phyloP scores from a whole-genome alignment of 2,329 filamentous ascomycete genomes.

The Alternaria panax region DNA sequence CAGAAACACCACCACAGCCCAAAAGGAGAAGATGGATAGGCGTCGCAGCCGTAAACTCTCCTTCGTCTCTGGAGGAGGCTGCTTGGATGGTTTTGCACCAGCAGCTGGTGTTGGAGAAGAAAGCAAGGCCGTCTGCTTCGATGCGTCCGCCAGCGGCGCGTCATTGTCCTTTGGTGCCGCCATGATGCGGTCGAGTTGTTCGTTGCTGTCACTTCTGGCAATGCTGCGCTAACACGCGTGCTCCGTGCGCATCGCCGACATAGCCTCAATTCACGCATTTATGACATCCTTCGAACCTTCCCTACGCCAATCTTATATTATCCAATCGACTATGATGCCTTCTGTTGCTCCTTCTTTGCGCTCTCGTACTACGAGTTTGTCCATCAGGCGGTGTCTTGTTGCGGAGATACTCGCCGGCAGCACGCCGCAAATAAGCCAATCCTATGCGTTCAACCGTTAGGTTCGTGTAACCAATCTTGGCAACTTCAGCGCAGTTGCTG shows the following conservation, averaged over 20 bases:
- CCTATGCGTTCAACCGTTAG: background rate
- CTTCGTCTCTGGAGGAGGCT: slow-evolving; percentile 78
- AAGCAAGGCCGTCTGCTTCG: slow-evolving; percentile 8
- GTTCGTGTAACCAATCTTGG: background rate
- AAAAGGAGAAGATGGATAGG: slow-evolving; percentile 85
- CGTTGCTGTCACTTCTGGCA: slow-evolving; percentile 22
- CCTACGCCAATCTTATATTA: no score
- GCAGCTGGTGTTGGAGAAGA: slow-evolving; percentile 1
- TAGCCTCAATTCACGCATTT: background rate
- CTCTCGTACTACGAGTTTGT: no score
- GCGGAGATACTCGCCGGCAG: no score
- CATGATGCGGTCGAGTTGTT: slow-evolving; percentile 38
- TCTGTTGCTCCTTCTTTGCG: no score
- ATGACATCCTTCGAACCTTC: no score
- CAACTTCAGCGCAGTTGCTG: background rate
- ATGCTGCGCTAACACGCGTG: slow-evolving; percentile 13
- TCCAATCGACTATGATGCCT: no score
- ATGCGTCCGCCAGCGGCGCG: slow-evolving; percentile 27
- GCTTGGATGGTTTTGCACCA: slow-evolving; percentile 16
- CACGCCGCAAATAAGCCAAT: no score
- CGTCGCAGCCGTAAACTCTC: slow-evolving; percentile 74
- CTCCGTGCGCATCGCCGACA: slow-evolving; percentile 15
- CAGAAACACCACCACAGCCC: slow-evolving; percentile 81
- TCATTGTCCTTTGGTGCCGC: slow-evolving; percentile 28
- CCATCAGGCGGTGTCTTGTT: no score